Base-by-base conservation (phyloP, 2,329 filamentous ascomycete genomes). In the Fusarium sp. region DNA sequence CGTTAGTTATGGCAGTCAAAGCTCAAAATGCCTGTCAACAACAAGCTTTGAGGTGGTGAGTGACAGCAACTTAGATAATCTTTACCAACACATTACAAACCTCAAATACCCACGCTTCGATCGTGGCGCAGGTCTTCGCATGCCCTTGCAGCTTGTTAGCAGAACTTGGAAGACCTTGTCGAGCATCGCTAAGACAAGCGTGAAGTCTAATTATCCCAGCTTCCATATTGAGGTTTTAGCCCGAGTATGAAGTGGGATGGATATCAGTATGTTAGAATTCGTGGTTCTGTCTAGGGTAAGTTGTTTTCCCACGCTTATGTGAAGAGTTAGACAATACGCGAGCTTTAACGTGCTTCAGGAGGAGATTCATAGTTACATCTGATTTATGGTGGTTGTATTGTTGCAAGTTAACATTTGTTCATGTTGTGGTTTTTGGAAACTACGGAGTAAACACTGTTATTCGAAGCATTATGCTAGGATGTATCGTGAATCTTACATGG, bases 61-160 rank as follows among this genome's bases (percentile, higher is more conserved):
- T 11, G 21, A 19, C n/a, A 17, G 21, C 40, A 21, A n/a, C 14
- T 61, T 46, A 42, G 28, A 34, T 32, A 42, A 42, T 10, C 28
- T 45, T 61, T 46, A 61, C 32, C 20, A 54, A 61, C 20, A 36
- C 15, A 44, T 55, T 39, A 54, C 26, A 46, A 54, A 46, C 40
- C 14, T 38, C 17, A 30, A 11, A 36, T 17, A 15, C 24, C 32
- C 17, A 30, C 51, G 19, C 19, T 14, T 34, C 39, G 49, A 51
- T 42, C 26, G 46, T 61, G 56, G 56, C 56, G 56, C 46, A 53
- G 21, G 28, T 15, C 14, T 17, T n/a, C 30, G 26, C 32, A 40
- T n/a, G 26, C 26, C 26, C 26, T 28, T 28, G 26, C 26, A 28
- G 26, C 44, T 19, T 54, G 23, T 17, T 28, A 20, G 7, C 24